phyloP scores from a whole-genome alignment of 345 rosid genomes.

The Erysimum cheiranthoides region DNA sequence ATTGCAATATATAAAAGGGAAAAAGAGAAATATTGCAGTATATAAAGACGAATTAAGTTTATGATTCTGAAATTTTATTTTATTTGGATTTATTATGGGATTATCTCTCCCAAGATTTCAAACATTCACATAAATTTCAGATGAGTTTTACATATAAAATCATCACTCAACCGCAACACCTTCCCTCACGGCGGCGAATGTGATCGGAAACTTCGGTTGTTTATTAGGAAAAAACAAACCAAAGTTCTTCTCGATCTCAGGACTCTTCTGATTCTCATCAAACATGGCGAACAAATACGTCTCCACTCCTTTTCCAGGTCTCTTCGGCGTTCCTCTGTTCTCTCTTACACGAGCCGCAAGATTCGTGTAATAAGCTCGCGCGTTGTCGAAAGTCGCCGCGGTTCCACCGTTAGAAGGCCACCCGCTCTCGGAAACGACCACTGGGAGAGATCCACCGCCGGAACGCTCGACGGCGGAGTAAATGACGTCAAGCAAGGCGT shows the following conservation, averaged over 20 bases:
- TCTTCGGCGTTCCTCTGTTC: slow-evolving; percentile 48
- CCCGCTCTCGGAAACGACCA: slow-evolving; percentile 47
- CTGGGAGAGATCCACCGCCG: slow-evolving; percentile 35
- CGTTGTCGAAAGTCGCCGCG: slow-evolving; percentile 39
- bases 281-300: slow-evolving; percentile 48
- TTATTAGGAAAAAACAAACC: slow-evolving; percentile 48
- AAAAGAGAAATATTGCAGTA: no score
- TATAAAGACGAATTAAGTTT: no score
- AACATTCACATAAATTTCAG: not conserved
- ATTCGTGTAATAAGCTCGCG: slow-evolving; percentile 39
- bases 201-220: slow-evolving; percentile 24
- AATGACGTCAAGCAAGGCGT: slow-evolving; percentile 39
- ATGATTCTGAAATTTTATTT: not conserved
- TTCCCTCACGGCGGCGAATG: slow-evolving; percentile 27
- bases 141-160: not conserved
- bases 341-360: slow-evolving; percentile 39
- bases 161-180: slow-evolving; percentile 29
- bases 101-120: not conserved
- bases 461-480: slow-evolving; percentile 39
- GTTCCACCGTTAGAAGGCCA: slow-evolving; percentile 48
- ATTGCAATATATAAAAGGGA: no score
- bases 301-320: slow-evolving; percentile 44
- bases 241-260: slow-evolving; percentile 43
- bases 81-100: not conserved
- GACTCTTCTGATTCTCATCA: slow-evolving; percentile 48